phyloP scores from a whole-genome alignment of 306 rosid genomes.

The Malus asiatica region DNA sequence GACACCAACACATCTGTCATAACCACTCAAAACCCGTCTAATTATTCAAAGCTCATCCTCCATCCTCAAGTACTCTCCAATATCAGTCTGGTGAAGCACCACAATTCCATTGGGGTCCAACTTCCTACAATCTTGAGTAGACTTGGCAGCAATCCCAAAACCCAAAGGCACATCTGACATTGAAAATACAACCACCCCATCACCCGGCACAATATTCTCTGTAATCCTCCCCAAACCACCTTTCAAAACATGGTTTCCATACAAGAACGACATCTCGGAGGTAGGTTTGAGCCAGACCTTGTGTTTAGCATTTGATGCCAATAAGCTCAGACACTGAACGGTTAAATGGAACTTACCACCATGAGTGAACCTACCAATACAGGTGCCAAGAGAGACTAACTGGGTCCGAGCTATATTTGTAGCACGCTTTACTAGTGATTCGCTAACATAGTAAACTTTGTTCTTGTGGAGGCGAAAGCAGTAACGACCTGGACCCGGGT shows the following conservation, averaged over 20 bases:
- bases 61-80: constrained; percentile 90
- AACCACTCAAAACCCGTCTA: not conserved
- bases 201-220: constrained; percentile 63
- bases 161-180: constrained; percentile 90
- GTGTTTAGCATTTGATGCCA: constrained; percentile 77
- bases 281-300: constrained; percentile 92
- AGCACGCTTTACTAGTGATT: constrained; percentile 78
- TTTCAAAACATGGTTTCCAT: constrained; percentile 82
- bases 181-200: constrained; percentile 83
- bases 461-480: constrained; percentile 88
- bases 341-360: constrained; percentile 82
- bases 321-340: constrained; percentile 47
- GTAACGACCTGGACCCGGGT: constrained; percentile 57
- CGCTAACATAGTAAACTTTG: constrained; percentile 68
- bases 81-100: constrained; percentile 80
- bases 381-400: constrained; percentile 64
- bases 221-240: constrained; percentile 84
- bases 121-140: constrained; percentile 91
- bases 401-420: constrained; percentile 62
- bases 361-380: constrained; percentile 85
- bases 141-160: constrained; percentile 79
- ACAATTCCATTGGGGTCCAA: constrained; percentile 85
- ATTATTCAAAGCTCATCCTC: constrained; percentile 75
- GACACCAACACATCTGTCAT: not conserved
- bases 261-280: constrained; percentile 76